Base-by-base conservation (phyloP, 257 asterid genomes). In the Solanum rostratum region DNA sequence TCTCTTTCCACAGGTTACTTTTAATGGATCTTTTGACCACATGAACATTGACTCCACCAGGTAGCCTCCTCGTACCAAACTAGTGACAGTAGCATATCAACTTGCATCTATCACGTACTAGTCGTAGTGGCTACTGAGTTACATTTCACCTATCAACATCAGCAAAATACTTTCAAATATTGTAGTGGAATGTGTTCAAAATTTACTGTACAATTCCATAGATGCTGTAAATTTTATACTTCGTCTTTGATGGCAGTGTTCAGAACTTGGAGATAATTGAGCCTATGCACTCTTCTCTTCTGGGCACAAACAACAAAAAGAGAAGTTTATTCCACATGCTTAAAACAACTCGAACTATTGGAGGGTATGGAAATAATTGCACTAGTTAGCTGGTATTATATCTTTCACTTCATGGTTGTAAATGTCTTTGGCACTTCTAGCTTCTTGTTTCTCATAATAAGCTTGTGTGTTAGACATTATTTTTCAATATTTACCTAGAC, bases 11-110 rank as follows among this genome's bases (percentile, higher is more conserved):
- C 95, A 96, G 99, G 98, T 96, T 82, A 92, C 98, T 52, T 96
- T 96, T 79, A 96, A 96, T 84, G 99, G 99, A 91, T 95, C 98
- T 84, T 96, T 95, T 85, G 99, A 95, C 87, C 99, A 96, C 93
- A 91, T 96, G 98, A 96, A 93, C 87, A 95, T 96, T 87, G 99
- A 96, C 71, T 93, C 98, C 84, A 92, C 99, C 50, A 96, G 99
- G 99, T 96, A 89, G 78, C 84, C 84, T 89, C 86, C 79, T 69
- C 62, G 74, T 65, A 53, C 84, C 76, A 84, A 53, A 62, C 63
- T 62, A 46, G 19, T 74, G 81, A 27, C n/a, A 22, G 63, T 50
- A 27, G 45, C 63, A 49, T 76, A 27, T 27, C 82, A 76, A 52
- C 62, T 76, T 80, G 39, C 39, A 39, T 76, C 52, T n/a, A 43